Conservation (phyloP, 495 filamentous ascomycete genomes). For the Ramalina intermedia region DNA sequence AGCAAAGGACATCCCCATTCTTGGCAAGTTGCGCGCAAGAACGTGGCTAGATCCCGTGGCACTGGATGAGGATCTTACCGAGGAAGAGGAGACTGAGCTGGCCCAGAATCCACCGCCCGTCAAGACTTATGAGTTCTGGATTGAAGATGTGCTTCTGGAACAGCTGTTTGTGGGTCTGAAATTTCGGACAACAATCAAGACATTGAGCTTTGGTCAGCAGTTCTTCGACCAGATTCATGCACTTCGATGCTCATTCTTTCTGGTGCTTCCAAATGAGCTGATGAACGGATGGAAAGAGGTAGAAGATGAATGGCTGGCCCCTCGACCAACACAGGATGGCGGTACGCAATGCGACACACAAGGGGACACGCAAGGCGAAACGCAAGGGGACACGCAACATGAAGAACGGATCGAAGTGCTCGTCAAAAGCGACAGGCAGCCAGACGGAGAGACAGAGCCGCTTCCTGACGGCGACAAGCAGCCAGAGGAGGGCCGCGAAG, state of each 20-base stretch:
- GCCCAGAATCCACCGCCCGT: conserved; percentile 6
- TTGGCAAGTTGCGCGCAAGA: conserved; percentile 31
- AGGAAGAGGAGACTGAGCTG: conserved; percentile 20
- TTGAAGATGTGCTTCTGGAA: conserved; percentile 51
- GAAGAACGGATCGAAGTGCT: conserved; percentile 4
- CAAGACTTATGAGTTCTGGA: conserved; percentile 44
- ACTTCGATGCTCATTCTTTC: conserved; percentile 44
- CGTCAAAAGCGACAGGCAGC: too few species aligned
- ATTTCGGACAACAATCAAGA: conserved; percentile 46
- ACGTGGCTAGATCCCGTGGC: conserved; percentile 28
- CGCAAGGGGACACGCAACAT: background rate
- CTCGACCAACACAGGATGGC: conserved; percentile 2
- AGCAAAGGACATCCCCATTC: conserved; percentile 23
- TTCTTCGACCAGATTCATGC: conserved; percentile 43
- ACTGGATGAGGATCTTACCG: conserved; percentile 27
- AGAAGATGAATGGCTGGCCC: conserved; percentile 11
- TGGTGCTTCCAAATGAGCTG: conserved; percentile 54
- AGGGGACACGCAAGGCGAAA: background rate
- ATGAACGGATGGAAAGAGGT: conserved; percentile 53
- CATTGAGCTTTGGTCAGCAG: conserved; percentile 45
- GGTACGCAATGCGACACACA: background rate
- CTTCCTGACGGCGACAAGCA: background rate
- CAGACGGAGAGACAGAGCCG: too few species aligned
- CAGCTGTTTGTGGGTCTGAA: conserved; percentile 64
- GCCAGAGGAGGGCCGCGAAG: background rate